These are phyloP conservation scores for Acanthamoeba triangularis DNA, from an alignment of 208 protist species.

Conservation along the genomic window DNA sequence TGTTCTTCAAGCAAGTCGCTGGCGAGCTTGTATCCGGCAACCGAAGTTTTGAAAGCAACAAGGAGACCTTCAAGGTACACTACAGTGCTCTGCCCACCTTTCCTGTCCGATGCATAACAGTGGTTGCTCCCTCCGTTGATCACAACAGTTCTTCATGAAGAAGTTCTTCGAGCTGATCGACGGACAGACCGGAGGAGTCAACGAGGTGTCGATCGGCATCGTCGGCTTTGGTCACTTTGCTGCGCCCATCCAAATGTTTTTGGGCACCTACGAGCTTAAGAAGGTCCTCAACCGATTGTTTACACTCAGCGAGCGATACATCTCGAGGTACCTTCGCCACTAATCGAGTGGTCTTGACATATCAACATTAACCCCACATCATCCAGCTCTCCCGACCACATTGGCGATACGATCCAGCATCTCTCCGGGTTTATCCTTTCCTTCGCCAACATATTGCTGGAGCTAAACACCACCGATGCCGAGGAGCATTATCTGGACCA, in stretches of 20 bases:
- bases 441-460: slow-evolving; percentile 73
- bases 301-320: slow-evolving; percentile 68
- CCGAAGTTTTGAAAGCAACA: slow-evolving; percentile 77
- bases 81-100: too few relatives aligned
- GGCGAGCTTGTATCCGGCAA: slow-evolving; percentile 75
- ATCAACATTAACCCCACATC: neutral
- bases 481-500: slow-evolving; percentile 76
- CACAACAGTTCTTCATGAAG: slow-evolving; percentile 80
- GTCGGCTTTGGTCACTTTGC: slow-evolving; percentile 75
- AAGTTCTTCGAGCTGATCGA: slow-evolving; percentile 81
- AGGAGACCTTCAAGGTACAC: slow-evolving; percentile 79
- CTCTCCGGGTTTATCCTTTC: slow-evolving; percentile 76
- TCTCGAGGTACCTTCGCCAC: slow-evolving; percentile 54
- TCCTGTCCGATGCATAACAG: neutral
- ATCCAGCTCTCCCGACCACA: slow-evolving; percentile 60
- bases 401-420: slow-evolving; percentile 76
- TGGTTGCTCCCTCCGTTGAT: neutral
- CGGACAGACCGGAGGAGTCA: slow-evolving; percentile 74
- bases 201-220: slow-evolving; percentile 73
- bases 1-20: slow-evolving; percentile 77
- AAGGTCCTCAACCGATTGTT: slow-evolving; percentile 62
- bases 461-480: slow-evolving; percentile 27
- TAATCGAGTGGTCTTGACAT: neutral
- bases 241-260: slow-evolving; percentile 73
- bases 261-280: slow-evolving; percentile 78